Evolutionary conservation across 176 grass and related monocot genomes (phyloP).

Genomic region (Chloris gayana): DNA sequence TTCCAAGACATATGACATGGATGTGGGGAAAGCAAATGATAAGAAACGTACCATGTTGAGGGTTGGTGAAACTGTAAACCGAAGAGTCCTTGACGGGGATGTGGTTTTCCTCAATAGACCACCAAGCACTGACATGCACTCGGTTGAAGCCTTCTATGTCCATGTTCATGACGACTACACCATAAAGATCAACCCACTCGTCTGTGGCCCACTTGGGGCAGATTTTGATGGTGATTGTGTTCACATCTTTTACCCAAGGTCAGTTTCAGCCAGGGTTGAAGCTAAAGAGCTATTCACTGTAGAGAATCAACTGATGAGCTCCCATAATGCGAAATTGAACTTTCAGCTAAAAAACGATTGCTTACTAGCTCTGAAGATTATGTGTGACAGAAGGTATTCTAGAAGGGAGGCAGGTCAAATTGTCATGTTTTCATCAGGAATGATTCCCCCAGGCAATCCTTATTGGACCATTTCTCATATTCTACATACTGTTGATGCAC

Average conservation of each 20-base stretch:
- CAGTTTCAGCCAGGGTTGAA: constrained; percentile 62
- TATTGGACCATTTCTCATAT: constrained; percentile 52
- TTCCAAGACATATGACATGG: constrained; percentile 48
- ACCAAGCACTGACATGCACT: constrained; percentile 68
- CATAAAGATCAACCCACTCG: constrained; percentile 72
- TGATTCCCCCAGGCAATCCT: constrained; percentile 27
- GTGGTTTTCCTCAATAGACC: constrained; percentile 66
- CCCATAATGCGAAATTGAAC: constrained; percentile 64
- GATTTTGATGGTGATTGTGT: constrained; percentile 78
- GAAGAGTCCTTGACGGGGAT: constrained; percentile 59
- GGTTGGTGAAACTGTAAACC: constrained; percentile 57
- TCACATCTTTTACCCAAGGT: constrained; percentile 74
- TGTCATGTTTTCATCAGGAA: constrained; percentile 50
- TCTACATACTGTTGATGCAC: constrained; percentile 24
- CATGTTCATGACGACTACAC: constrained; percentile 55
- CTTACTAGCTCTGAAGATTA: constrained; percentile 56
- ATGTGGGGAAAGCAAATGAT: constrained; percentile 26
- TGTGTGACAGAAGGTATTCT: constrained; percentile 38
- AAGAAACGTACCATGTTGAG: constrained; percentile 51
- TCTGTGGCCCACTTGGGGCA: constrained; percentile 69
- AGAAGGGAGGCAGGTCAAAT: constrained; percentile 48
- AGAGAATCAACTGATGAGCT: constrained; percentile 64
- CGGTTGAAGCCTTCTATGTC: constrained; percentile 59
- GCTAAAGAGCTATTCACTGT: constrained; percentile 59
- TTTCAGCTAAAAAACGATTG: constrained; percentile 63